These are phyloP conservation scores for Fusarium virguliforme DNA, from an alignment of 2,329 filamentous ascomycete species.

Conservation along the genomic window DNA sequence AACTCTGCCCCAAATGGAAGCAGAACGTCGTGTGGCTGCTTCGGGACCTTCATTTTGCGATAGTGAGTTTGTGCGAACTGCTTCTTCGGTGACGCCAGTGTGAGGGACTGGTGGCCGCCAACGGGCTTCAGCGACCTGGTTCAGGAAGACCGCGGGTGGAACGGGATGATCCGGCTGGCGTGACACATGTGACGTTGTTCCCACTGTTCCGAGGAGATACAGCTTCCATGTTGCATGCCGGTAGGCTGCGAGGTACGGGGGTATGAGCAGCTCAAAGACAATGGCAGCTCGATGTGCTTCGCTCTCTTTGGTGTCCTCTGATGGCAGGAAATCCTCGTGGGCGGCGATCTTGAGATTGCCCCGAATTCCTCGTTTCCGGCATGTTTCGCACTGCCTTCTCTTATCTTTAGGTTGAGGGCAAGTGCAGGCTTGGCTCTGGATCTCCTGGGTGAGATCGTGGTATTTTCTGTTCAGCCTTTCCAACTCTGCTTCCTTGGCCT, in stretches of 20 bases:
- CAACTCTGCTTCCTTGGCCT: constrained; percentile 19
- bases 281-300: constrained; percentile 58
- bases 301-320: fast-evolving
- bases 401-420: constrained; percentile 34
- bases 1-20: constrained; percentile 38
- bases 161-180: not conserved
- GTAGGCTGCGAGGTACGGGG: constrained; percentile 61
- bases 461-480: constrained; percentile 21
- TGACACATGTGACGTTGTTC: not conserved
- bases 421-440: constrained; percentile 23
- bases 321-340: constrained; percentile 50
- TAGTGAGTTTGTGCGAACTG: constrained; percentile 52
- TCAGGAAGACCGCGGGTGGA: constrained; percentile 14
- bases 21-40: constrained; percentile 27
- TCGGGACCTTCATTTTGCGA: constrained; percentile 33
- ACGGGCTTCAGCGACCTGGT: not conserved
- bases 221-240: constrained; percentile 37
- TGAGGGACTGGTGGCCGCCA: not conserved
- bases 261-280: constrained; percentile 65
- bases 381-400: constrained; percentile 30
- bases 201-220: constrained; percentile 18
- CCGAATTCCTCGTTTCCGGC: constrained; percentile 30
- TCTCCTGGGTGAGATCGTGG: constrained; percentile 31
- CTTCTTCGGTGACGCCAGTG: constrained; percentile 49
- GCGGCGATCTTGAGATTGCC: constrained; percentile 34